Conservation (phyloP, 1,284 basidiomycete genomes). For the Leccinum pachyderme region DNA sequence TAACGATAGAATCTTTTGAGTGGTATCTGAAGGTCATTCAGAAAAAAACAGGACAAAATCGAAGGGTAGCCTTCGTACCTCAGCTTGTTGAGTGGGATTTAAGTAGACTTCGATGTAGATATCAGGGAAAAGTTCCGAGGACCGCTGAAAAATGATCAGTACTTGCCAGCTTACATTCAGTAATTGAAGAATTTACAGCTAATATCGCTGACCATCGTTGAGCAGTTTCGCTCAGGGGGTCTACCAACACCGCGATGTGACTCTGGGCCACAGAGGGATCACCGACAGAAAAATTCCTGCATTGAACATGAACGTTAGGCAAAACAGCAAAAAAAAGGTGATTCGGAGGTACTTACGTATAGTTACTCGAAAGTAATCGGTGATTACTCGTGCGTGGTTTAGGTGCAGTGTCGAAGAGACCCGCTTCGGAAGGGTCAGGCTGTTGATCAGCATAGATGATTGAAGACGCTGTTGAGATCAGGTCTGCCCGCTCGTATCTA, state of each 20-base stretch:
- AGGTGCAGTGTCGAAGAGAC: slow-evolving; percentile 64
- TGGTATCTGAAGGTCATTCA: slow-evolving; percentile 58
- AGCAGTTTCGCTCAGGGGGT: slow-evolving; percentile 83
- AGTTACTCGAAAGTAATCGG: slow-evolving; percentile 52
- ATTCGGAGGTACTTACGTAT: slow-evolving; percentile 52
- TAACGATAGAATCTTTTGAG: slow-evolving; percentile 94
- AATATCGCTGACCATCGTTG: slow-evolving; percentile 84
- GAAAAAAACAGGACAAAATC: neutral
- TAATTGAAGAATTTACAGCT: slow-evolving; percentile 44
- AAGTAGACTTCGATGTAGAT: slow-evolving; percentile 74
- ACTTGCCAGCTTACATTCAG: neutral
- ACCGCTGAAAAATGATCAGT: slow-evolving; percentile 16
- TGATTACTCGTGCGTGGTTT: slow-evolving; percentile 61
- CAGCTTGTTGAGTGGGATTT: slow-evolving; percentile 64
- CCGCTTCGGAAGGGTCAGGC: slow-evolving; percentile 69
- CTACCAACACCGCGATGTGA: slow-evolving; percentile 74
- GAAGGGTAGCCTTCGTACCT: slow-evolving; percentile 46
- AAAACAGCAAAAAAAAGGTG: neutral
- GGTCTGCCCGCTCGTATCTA: slow-evolving; percentile 55
- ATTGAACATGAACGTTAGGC: neutral
- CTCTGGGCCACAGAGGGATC: slow-evolving; percentile 65
- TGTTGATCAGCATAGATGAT: slow-evolving; percentile 66
- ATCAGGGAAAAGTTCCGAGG: slow-evolving; percentile 49
- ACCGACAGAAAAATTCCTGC: slow-evolving; percentile 70
- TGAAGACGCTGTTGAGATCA: slow-evolving; percentile 67